A percentile compares a stretch with the other conserved stretches of the same genome.
Conservation (phyloP, 495 filamentous ascomycete genomes). For the Penicillium mononematosum region DNA sequence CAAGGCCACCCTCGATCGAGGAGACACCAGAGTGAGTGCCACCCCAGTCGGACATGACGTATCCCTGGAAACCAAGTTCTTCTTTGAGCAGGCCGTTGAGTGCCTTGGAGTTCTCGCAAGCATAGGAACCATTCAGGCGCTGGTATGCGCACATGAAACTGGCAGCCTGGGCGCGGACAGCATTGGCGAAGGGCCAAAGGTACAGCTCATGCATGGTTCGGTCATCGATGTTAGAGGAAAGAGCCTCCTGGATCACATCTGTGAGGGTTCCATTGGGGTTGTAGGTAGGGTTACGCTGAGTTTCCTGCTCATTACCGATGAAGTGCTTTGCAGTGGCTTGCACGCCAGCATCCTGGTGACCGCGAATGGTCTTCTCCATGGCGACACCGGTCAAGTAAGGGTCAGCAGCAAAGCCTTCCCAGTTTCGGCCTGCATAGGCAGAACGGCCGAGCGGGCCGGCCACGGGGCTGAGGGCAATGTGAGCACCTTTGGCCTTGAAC, state of each 20-base stretch:
- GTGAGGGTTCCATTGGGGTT: conserved; percentile 61
- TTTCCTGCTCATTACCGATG: conserved; percentile 60
- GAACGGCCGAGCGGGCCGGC: conserved; percentile 54
- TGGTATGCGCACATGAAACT: conserved; percentile 72
- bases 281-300: conserved; percentile 28
- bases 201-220: conserved; percentile 79
- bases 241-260: conserved; percentile 72
- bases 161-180: conserved; percentile 58
- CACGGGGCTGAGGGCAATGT: conserved; percentile 52
- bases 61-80: conserved; percentile 67
- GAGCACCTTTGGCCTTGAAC: conserved; percentile 52
- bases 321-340: conserved; percentile 62
- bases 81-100: conserved; percentile 63
- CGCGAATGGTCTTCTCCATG: conserved; percentile 53
- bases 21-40: conserved; percentile 57
- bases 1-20: conserved; percentile 55
- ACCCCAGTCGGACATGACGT: conserved; percentile 64
- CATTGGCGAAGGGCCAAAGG: conserved; percentile 71
- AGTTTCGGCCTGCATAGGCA: conserved; percentile 55
- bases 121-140: conserved; percentile 63
- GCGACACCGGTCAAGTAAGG: conserved; percentile 59
- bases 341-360: conserved; percentile 56
- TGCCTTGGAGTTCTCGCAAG: conserved; percentile 61
- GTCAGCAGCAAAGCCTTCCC: conserved; percentile 73
- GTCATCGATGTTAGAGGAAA: conserved; percentile 60